phyloP scores from a whole-genome alignment of 768 basidiomycete genomes.

The Podaxis carcinomalis region DNA sequence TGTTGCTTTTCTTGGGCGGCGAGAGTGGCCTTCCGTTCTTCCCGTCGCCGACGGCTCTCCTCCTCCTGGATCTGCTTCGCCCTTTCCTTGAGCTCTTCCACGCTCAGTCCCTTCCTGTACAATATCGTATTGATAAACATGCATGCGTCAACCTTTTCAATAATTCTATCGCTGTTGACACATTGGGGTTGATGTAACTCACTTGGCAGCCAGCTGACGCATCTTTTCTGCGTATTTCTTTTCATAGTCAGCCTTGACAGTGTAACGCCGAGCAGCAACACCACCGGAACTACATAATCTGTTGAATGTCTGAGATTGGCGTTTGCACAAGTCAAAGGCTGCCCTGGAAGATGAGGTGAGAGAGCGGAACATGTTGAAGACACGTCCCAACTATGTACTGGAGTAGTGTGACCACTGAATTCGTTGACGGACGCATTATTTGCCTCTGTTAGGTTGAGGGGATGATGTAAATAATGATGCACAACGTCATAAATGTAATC shows the following conservation, averaged over 20 bases:
- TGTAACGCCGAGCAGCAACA: not conserved
- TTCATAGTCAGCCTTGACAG: slow-evolving; percentile 14
- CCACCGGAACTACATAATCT: not conserved
- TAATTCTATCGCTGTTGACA: slow-evolving; percentile 15
- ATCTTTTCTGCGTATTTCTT: slow-evolving; percentile 71
- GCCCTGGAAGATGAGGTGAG: not conserved
- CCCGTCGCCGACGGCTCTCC: slow-evolving; percentile 15
- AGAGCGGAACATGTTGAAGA: not conserved
- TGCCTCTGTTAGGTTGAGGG: not conserved
- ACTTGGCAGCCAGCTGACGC: slow-evolving; percentile 44
- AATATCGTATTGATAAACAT: slow-evolving; percentile 8
- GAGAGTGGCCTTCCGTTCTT: slow-evolving; percentile 21
- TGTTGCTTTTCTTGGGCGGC: slow-evolving; percentile 10
- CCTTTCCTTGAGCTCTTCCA: slow-evolving; percentile 23
- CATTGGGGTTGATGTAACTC: slow-evolving; percentile 16
- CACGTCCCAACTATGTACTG: no score
- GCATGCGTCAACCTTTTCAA: slow-evolving; percentile 17
- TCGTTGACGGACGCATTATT: not conserved
- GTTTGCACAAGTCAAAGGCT: no score
- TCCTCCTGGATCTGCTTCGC: slow-evolving; percentile 18
- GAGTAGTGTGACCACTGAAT: not conserved
- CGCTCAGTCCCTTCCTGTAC: slow-evolving; percentile 39
- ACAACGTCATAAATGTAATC: not conserved
- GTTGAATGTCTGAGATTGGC: not conserved
- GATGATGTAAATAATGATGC: not conserved